Evolutionary conservation across 208 protist species (phyloP).

Genomic region (Acanthamoeba sp.): DNA sequence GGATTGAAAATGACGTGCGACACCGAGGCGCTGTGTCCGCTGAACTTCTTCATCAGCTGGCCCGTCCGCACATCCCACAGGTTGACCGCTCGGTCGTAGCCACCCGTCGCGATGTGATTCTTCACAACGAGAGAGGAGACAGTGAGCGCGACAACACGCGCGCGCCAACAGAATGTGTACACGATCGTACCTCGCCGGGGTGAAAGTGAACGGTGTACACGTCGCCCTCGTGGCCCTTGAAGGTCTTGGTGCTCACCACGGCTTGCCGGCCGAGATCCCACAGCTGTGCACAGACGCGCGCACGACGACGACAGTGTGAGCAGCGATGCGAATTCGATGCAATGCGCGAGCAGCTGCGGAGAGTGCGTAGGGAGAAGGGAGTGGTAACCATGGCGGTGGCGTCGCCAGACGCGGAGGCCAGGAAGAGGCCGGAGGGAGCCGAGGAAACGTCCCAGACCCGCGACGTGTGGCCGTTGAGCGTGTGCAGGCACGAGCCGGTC

Average conservation of each 20-base stretch:
- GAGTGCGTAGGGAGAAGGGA: neutral
- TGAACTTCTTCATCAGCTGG: slow-evolving; percentile 80
- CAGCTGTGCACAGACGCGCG: neutral
- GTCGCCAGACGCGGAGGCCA: slow-evolving; percentile 83
- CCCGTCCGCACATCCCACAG: slow-evolving; percentile 86
- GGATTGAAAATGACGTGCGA: slow-evolving; percentile 87
- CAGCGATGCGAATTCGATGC: neutral
- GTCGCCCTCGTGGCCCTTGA: slow-evolving; percentile 86
- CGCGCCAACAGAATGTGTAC: neutral
- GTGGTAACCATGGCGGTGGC: slow-evolving; percentile 76
- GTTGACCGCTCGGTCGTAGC: slow-evolving; percentile 86
- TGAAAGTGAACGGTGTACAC: slow-evolving; percentile 87
- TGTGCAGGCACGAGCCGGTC: slow-evolving; percentile 70
- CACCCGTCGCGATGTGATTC: slow-evolving; percentile 85
- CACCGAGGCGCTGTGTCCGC: slow-evolving; percentile 84
- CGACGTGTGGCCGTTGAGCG: slow-evolving; percentile 80
- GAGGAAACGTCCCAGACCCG: slow-evolving; percentile 87
- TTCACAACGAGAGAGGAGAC: neutral
- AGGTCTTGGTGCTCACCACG: slow-evolving; percentile 40
- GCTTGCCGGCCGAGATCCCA: slow-evolving; percentile 38
- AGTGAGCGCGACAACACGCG: neutral
- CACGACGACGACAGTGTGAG: neutral
- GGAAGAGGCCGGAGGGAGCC: slow-evolving; percentile 4
- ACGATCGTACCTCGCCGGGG: slow-evolving; percentile 67
- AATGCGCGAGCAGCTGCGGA: neutral